Conservation (phyloP, 306 rosid species). For the Castanea sativa region DNA sequence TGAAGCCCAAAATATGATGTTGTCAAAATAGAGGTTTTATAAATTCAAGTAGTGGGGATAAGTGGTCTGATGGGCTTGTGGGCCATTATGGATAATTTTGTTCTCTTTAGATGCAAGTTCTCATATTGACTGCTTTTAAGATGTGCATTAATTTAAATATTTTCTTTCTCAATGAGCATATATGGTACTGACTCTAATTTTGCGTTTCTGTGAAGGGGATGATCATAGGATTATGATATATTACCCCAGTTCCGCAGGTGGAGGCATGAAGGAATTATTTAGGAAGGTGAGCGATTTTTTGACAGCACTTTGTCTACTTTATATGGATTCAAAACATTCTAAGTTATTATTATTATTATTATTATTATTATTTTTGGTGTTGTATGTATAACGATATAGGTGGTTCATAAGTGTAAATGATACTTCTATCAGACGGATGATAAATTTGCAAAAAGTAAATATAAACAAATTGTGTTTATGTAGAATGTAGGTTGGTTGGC, state of each 20-base stretch:
- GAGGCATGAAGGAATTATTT: slow-evolving; percentile 97
- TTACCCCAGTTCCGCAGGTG: slow-evolving; percentile 98
- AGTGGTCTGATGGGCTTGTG: too few species aligned
- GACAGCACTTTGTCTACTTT: slow-evolving; percentile 17
- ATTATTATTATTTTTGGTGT: neutral
- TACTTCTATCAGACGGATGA: neutral
- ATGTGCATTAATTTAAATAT: slow-evolving; percentile 18
- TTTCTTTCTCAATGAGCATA: slow-evolving; percentile 21
- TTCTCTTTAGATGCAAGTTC: slow-evolving; percentile 11
- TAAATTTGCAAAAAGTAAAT: neutral
- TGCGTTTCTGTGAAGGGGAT: slow-evolving; percentile 68
- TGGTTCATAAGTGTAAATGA: neutral
- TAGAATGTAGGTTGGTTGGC: slow-evolving; percentile 13
- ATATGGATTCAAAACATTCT: slow-evolving; percentile 11
- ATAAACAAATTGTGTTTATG: neutral
- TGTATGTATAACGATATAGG: slow-evolving; percentile 14
- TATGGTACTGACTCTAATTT: slow-evolving; percentile 32
- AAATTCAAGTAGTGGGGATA: too few species aligned
- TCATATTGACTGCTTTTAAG: slow-evolving; percentile 7
- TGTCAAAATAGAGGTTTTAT: too few species aligned
- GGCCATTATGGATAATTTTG: neutral
- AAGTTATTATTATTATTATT: neutral
- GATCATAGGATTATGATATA: slow-evolving; percentile 98
- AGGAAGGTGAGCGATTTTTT: slow-evolving; percentile 76
- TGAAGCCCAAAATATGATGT: neutral